phyloP scores from a whole-genome alignment of 179 eudicot genomes.

The Nepenthes alata region DNA sequence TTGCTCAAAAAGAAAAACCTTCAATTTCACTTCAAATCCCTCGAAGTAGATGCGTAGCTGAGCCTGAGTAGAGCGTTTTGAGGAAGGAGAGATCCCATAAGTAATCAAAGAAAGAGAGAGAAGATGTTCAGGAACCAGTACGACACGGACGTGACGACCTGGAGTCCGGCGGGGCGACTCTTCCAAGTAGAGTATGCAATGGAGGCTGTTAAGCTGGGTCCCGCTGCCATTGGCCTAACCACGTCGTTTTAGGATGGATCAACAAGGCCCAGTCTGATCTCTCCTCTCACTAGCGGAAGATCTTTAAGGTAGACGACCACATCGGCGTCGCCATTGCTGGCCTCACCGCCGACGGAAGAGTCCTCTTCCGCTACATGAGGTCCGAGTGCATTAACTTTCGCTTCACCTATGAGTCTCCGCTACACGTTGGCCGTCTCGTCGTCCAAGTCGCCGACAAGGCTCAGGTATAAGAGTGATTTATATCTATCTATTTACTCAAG shows the following conservation, averaged over 20 bases:
- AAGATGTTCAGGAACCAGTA: slow-evolving; percentile 68
- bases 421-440: slow-evolving; percentile 84
- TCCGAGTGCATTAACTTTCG: slow-evolving; percentile 60
- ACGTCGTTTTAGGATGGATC: slow-evolving; percentile 62
- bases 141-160: slow-evolving; percentile 76
- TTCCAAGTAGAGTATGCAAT: slow-evolving; percentile 97
- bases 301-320: slow-evolving; percentile 89
- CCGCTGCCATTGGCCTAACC: slow-evolving; percentile 86
- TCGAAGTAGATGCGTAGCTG: neutral
- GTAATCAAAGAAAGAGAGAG: no score
- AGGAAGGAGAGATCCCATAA: no score
- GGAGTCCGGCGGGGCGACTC: slow-evolving; percentile 76
- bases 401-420: slow-evolving; percentile 53
- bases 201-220: slow-evolving; percentile 98
- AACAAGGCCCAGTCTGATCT: slow-evolving; percentile 89
- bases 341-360: slow-evolving; percentile 90
- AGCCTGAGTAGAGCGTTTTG: neutral
- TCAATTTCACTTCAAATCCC: no score
- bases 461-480: slow-evolving; percentile 35
- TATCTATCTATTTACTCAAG: no score
- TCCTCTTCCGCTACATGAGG: slow-evolving; percentile 69
- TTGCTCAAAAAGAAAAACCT: no score
- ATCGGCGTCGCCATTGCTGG: slow-evolving; percentile 97
- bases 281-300: slow-evolving; percentile 91
- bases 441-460: slow-evolving; percentile 98